A percentile compares a stretch with the other conserved stretches of the same genome.
phyloP scores from a whole-genome alignment of 345 rosid genomes.

The Pelargonium nanum region DNA sequence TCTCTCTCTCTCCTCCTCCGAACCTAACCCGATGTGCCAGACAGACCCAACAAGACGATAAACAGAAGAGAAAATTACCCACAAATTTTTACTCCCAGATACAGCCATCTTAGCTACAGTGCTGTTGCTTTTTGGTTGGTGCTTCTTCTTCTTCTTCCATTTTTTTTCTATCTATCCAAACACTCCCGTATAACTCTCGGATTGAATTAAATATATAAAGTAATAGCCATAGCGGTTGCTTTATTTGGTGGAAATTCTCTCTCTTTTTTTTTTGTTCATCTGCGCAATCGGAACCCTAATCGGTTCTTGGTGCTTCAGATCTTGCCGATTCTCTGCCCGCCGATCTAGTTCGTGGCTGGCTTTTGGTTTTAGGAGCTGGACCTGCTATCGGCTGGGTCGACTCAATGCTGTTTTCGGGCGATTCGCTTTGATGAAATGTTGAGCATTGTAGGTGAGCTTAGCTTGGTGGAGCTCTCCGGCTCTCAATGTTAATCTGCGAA shows the following conservation, averaged over 20 bases:
- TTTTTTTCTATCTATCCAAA: background rate
- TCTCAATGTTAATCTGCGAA: constrained; percentile 5
- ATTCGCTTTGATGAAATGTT: constrained; percentile 9
- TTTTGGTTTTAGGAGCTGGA: background rate
- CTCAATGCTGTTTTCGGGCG: background rate
- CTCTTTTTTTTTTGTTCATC: too few species aligned
- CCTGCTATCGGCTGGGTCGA: too few species aligned
- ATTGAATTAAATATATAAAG: background rate
- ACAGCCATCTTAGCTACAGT: background rate
- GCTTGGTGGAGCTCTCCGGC: background rate
- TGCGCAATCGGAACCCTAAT: background rate
- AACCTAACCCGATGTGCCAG: background rate
- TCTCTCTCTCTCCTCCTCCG: background rate
- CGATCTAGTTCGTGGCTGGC: background rate
- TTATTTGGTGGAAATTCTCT: background rate
- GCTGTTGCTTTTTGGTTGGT: background rate
- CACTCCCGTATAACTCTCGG: background rate
- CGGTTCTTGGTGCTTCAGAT: background rate
- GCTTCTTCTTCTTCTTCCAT: background rate
- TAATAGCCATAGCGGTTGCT: background rate
- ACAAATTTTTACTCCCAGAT: background rate
- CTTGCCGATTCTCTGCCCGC: background rate
- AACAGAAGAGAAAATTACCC: too few species aligned
- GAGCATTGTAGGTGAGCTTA: background rate
- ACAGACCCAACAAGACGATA: too few species aligned